A percentile compares a stretch with the other conserved stretches of the same genome.
Evolutionary conservation across 2,329 filamentous ascomycete species (phyloP).

Genomic region (Verticillium longisporum): DNA sequence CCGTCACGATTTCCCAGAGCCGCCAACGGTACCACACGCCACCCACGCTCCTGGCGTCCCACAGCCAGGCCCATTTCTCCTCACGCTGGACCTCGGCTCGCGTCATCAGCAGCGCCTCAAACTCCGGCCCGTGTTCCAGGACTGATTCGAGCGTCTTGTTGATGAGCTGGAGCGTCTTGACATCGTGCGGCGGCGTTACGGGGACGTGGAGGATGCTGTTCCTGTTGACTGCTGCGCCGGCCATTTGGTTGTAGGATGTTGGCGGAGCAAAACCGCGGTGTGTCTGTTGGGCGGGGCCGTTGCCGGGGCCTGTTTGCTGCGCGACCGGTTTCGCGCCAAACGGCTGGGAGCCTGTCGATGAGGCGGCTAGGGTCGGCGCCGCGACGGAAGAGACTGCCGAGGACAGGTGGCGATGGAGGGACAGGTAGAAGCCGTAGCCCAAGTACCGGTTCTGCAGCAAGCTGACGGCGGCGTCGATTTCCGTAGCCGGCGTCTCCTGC

Average conservation of each 20-base stretch:
- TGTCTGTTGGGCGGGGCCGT: constrained; percentile 35
- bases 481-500: constrained; percentile 72
- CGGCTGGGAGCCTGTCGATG: constrained; percentile 50
- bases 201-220: constrained; percentile 56
- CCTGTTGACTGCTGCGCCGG: constrained; percentile 33
- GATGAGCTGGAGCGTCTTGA: constrained; percentile 74
- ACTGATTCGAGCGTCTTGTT: constrained; percentile 82
- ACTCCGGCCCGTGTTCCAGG: constrained; percentile 73
- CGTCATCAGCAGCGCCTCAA: constrained; percentile 89
- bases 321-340: constrained; percentile 70
- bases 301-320: constrained; percentile 25
- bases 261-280: constrained; percentile 69
- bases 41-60: constrained; percentile 71
- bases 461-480: constrained; percentile 77
- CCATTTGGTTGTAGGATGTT: constrained; percentile 50
- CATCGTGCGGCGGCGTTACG: constrained; percentile 68
- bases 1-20: constrained; percentile 79
- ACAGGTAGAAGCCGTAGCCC: constrained; percentile 76
- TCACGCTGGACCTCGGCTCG: constrained; percentile 75
- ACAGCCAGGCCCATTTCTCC: constrained; percentile 91
- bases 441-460: constrained; percentile 76
- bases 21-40: constrained; percentile 92
- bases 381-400: constrained; percentile 53
- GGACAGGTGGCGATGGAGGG: constrained; percentile 74
- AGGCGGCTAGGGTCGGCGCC: constrained; percentile 30